phyloP scores from a whole-genome alignment of 306 rosid species.

The Lathyrus aphaca region DNA sequence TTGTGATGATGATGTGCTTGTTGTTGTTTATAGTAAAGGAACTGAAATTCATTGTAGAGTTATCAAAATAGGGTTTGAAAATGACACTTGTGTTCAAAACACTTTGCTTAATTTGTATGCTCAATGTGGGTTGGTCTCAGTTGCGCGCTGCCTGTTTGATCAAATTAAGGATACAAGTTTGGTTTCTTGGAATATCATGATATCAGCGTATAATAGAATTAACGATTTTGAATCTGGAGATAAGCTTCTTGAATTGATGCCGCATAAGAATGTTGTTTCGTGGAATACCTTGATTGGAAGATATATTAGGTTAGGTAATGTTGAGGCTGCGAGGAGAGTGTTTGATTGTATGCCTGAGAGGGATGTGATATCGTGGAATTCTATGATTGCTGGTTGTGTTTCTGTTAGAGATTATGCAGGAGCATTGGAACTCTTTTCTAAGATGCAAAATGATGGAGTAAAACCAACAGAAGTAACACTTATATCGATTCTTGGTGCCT shows the following conservation, averaged over 20 bases:
- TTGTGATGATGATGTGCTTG: constrained; percentile 1
- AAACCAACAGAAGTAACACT: constrained; percentile 60
- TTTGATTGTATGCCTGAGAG: constrained; percentile 58
- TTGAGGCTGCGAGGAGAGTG: constrained; percentile 59
- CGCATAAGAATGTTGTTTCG: constrained; percentile 61
- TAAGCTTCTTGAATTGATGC: constrained; percentile 56
- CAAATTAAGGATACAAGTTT: constrained; percentile 54
- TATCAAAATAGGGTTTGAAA: constrained; percentile 54
- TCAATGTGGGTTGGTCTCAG: constrained; percentile 45
- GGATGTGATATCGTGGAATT: constrained; percentile 70
- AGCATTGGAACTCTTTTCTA: constrained; percentile 52
- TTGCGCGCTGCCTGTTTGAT: constrained; percentile 46
- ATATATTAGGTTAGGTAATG: constrained; percentile 41
- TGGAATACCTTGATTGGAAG: constrained; percentile 66
- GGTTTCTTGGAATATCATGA: constrained; percentile 74
- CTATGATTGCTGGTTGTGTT: constrained; percentile 62
- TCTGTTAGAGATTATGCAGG: constrained; percentile 49
- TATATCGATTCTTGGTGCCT: constrained; percentile 60
- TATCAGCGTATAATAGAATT: constrained; percentile 56
- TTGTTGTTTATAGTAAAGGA: constrained; percentile 55
- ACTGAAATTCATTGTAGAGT: constrained; percentile 59
- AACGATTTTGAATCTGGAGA: constrained; percentile 53
- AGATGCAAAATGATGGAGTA: constrained; percentile 53
- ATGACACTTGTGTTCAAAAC: constrained; percentile 49
- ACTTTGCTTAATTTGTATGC: constrained; percentile 60